Conservation (phyloP, 176 grass and related monocot genomes). For the Pontederia paniculata region DNA sequence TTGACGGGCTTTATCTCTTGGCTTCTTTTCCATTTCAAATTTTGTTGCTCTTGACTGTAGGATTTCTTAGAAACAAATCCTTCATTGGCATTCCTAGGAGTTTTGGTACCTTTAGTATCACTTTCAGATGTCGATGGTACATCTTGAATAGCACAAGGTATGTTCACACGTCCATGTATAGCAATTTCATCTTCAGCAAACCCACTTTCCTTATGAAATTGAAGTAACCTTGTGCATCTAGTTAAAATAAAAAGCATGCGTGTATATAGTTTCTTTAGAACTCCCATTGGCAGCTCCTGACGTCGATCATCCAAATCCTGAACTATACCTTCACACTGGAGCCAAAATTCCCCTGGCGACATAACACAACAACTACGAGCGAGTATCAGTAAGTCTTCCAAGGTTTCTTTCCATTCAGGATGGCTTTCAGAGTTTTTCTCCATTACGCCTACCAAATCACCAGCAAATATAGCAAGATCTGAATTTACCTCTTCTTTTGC, state of each 20-base stretch:
- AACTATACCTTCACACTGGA: constrained; percentile 98
- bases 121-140: constrained; percentile 28
- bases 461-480: constrained; percentile 91
- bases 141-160: constrained; percentile 58
- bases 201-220: constrained; percentile 91
- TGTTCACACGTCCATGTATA: constrained; percentile 60
- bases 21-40: constrained; percentile 94
- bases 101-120: constrained; percentile 19
- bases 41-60: constrained; percentile 89
- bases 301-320: constrained; percentile 96
- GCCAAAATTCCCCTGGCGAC: constrained; percentile 89
- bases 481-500: constrained; percentile 96
- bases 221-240: constrained; percentile 90
- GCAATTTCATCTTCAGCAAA: constrained; percentile 87
- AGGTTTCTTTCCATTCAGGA: constrained; percentile 97
- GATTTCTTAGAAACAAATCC: constrained; percentile 58
- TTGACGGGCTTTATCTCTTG: constrained; percentile 87
- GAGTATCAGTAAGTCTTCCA: constrained; percentile 95
- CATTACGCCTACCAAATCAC: constrained; percentile 90
- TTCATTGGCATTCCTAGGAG: constrained; percentile 36
- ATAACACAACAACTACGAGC: constrained; percentile 93
- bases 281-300: constrained; percentile 79
- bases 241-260: constrained; percentile 98
- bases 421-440: constrained; percentile 86
- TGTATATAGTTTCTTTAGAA: constrained; percentile 90